Evolutionary conservation across 257 asterid species (phyloP).

Genomic region (Penstemon barbatus): DNA sequence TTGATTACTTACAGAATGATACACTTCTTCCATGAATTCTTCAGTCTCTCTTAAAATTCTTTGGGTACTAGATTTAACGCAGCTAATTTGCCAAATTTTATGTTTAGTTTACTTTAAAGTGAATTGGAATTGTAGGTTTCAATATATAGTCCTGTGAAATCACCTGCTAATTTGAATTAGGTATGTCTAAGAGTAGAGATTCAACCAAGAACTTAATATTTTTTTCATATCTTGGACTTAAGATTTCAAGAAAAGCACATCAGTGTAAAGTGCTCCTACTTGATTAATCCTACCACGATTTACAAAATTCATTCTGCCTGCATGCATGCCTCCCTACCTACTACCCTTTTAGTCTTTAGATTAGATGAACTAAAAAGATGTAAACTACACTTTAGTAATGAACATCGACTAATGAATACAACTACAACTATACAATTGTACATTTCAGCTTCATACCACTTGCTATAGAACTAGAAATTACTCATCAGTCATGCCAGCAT

Average conservation of each 20-base stretch:
- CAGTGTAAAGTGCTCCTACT: not conserved
- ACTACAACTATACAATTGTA: conserved; percentile 17
- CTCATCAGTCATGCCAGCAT: conserved; percentile 48
- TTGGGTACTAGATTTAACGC: not conserved
- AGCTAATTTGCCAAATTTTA: not conserved
- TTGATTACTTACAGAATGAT: not conserved
- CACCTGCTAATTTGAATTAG: not conserved
- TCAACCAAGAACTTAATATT: not conserved
- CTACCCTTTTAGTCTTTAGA: not conserved
- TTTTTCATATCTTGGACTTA: no score
- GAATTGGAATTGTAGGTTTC: not conserved
- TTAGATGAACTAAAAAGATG: not conserved
- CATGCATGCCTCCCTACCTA: conserved; percentile 4
- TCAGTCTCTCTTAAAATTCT: not conserved
- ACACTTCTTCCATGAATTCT: not conserved
- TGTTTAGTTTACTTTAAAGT: not conserved
- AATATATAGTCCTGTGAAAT: not conserved
- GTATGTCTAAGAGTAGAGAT: not conserved
- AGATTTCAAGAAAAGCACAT: no score
- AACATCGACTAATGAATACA: not conserved
- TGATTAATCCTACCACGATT: not conserved
- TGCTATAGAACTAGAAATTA: not conserved
- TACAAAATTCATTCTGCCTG: conserved; percentile 19
- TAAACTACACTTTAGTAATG: not conserved
- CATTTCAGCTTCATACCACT: conserved; percentile 16